Evolutionary conservation across 176 grass and related monocot species (phyloP), one percentile per base, ranked within the genome.

Genomic region (Otatea glauca): DNA sequence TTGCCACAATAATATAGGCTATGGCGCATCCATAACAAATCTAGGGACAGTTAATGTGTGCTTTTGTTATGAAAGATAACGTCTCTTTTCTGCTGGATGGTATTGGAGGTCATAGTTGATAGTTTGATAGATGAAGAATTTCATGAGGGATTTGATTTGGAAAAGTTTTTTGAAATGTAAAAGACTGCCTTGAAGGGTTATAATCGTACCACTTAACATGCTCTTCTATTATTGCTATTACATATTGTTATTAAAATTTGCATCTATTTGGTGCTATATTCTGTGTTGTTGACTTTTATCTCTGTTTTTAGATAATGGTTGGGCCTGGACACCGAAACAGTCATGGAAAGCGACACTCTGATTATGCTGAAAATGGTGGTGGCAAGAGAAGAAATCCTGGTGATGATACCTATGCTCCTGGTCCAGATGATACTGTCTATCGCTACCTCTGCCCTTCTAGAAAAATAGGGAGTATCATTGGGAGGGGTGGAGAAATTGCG

Each of bases 401-500:
- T 78, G 95, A 93, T 51, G 96, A 93, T 68, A 85, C 88, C 17
- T 97, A 94, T 85, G 81, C 84, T 68, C 94, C 94, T 89, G 94
- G 91, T 77, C 92, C 90, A 45, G 93, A 98, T 62, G 92, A 95
- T 72, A 87, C 88, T 62, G 96, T 95, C 9, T 98, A 90, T 58
- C 93, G 93, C 72, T 98, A 93, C 73, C 89, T 98, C 25, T 98
- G 93, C 16, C 76, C 89, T 23, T 94, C 93, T 76, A 89, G 78
- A 76, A 98, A 95, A 90, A 98, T 98, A 49, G 96, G 96, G 58
- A 95, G 91, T 80, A 98, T 98, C 65, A 91, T 98, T 84, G 96
- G 96, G 71, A 92, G 89, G 72, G 96, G 96, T 65, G 96, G 96
- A 73, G 96, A 98, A 44, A 98, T 98, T 70, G 96, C 87, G 34